These are phyloP conservation scores for Irpex rosettiformis DNA, from an alignment of 1,284 basidiomycete genomes.

Conservation along the genomic window DNA sequence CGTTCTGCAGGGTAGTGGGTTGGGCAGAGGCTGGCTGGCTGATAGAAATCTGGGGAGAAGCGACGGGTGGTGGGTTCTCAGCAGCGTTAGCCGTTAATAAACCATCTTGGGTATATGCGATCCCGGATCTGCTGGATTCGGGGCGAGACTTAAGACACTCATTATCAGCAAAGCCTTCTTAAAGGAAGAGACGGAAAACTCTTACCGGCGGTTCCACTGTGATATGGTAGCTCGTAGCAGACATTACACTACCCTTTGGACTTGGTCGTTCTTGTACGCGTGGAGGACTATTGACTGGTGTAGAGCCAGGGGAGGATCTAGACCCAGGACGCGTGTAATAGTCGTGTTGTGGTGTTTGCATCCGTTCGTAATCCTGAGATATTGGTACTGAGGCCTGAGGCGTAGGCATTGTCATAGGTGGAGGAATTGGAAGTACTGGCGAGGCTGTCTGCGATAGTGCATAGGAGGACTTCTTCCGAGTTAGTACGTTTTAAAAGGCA, in stretches of 20 bases:
- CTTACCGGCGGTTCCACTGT: constrained; percentile 26
- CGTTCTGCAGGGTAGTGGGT: constrained; percentile 9
- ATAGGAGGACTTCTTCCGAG: constrained; percentile 6
- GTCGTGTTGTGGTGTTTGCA: constrained; percentile 8
- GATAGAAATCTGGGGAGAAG: constrained; percentile 2
- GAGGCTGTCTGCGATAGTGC: constrained; percentile 4
- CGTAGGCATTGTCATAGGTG: constrained; percentile 11
- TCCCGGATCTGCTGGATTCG: constrained; percentile 20
- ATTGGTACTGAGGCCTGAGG: constrained; percentile 15
- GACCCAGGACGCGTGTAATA: constrained; percentile 18
- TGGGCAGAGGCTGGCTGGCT: constrained; percentile 6
- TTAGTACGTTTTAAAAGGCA: neutral
- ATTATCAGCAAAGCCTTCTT: neutral
- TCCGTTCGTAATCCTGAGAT: neutral
- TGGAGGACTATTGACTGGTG: constrained; percentile 8
- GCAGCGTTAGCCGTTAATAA: constrained; percentile 26
- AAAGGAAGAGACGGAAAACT: neutral
- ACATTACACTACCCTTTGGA: constrained; percentile 18
- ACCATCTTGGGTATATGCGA: constrained; percentile 13
- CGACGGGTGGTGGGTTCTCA: constrained; percentile 14
- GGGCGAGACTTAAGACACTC: constrained; percentile 24
- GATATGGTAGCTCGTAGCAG: constrained; percentile 22
- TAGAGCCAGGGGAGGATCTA: constrained; percentile 18
- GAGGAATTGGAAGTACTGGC: constrained; percentile 1
- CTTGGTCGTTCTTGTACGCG: constrained; percentile 13